A percentile compares a stretch with the other conserved stretches of the same genome.
Conservation (phyloP, 208 protist genomes). For the Naegleria lovaniensis region DNA sequence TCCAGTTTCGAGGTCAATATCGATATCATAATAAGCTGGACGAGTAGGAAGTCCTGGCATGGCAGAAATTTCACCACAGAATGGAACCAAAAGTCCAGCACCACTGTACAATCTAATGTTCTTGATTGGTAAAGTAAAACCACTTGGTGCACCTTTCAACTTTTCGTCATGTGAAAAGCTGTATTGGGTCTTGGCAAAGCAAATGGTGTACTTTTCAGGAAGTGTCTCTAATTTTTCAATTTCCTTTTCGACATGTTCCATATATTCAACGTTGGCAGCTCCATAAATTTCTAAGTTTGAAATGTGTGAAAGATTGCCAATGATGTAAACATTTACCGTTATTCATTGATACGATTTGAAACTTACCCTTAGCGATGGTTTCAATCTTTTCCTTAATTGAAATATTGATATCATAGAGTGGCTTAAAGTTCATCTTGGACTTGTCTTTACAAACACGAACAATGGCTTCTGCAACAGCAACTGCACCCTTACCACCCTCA, state of each 20-base stretch:
- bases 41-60: constrained; percentile 89
- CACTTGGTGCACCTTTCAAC: constrained; percentile 54
- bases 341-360: no score
- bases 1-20: constrained; percentile 84
- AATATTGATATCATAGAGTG: constrained; percentile 74
- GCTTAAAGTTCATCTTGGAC: constrained; percentile 67
- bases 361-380: constrained; percentile 66
- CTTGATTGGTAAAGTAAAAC: constrained; percentile 75
- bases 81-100: constrained; percentile 87
- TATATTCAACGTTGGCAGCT: constrained; percentile 74
- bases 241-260: constrained; percentile 71
- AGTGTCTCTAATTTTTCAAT: constrained; percentile 72
- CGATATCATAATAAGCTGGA: constrained; percentile 89
- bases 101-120: constrained; percentile 84
- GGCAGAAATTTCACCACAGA: constrained; percentile 82
- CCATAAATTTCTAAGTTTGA: constrained; percentile 76
- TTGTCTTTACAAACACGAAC: constrained; percentile 56
- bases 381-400: constrained; percentile 91
- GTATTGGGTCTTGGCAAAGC: constrained; percentile 97
- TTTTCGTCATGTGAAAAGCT: constrained; percentile 82
- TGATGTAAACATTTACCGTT: no score
- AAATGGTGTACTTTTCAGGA: constrained; percentile 71
- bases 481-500: constrained; percentile 75
- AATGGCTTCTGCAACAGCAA: constrained; percentile 73
- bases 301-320: no score